These are phyloP conservation scores for Aureobasidium sp. DNA, from an alignment of 2,329 filamentous ascomycete species.

Conservation along the genomic window DNA sequence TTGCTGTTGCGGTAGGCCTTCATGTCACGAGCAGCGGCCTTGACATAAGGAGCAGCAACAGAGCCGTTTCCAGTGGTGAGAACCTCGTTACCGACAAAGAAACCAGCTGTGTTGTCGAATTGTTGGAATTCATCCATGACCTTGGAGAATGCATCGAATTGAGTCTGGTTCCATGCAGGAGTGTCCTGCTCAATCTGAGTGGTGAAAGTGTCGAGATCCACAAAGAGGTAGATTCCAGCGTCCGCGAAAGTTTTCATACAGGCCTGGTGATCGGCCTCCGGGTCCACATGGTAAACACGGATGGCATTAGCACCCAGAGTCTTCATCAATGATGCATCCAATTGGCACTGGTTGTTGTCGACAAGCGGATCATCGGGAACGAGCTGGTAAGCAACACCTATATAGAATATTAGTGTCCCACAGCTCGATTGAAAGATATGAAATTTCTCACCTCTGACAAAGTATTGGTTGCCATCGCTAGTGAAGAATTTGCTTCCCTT, in stretches of 20 bases:
- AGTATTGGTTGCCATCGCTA: slow-evolving; percentile 72
- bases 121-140: slow-evolving; percentile 70
- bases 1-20: slow-evolving; percentile 71
- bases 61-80: slow-evolving; percentile 51
- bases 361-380: slow-evolving; percentile 66
- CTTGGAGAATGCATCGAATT: slow-evolving; percentile 57
- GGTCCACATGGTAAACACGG: slow-evolving; percentile 75
- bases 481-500: slow-evolving; percentile 82
- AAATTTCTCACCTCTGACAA: slow-evolving; percentile 60
- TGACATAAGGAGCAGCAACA: slow-evolving; percentile 70
- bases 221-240: slow-evolving; percentile 73
- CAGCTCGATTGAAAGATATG: neutral
- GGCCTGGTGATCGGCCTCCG: slow-evolving; percentile 58
- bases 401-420: slow-evolving; percentile 32
- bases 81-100: slow-evolving; percentile 86
- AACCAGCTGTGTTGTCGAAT: slow-evolving; percentile 73
- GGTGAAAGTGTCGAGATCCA: slow-evolving; percentile 71
- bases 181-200: slow-evolving; percentile 56
- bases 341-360: slow-evolving; percentile 65
- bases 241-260: slow-evolving; percentile 77
- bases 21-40: slow-evolving; percentile 71
- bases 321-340: slow-evolving; percentile 70
- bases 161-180: slow-evolving; percentile 64
- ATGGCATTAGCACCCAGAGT: slow-evolving; percentile 74
- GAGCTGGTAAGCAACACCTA: slow-evolving; percentile 35